These are phyloP conservation scores for Colletotrichum sp. DNA, from an alignment of 2,329 filamentous ascomycete genomes.

Conservation along the genomic window DNA sequence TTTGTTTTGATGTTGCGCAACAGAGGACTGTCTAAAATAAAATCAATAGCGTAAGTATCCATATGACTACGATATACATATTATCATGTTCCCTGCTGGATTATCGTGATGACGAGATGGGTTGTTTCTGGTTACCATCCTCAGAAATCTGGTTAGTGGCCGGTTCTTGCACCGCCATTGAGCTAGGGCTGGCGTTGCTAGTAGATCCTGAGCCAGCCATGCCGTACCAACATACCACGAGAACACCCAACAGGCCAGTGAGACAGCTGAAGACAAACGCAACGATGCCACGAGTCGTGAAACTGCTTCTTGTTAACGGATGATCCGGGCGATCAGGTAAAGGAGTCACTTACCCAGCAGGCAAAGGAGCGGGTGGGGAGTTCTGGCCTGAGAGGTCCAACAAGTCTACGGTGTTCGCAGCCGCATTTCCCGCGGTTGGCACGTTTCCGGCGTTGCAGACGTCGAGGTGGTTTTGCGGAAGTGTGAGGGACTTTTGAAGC, in stretches of 20 bases:
- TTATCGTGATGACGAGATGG: not conserved
- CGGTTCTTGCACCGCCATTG: not conserved
- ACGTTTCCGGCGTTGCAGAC: slow-evolving; percentile 39
- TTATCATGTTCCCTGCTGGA: not conserved
- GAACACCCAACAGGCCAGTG: slow-evolving; percentile 71
- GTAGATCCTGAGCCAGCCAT: slow-evolving; percentile 31
- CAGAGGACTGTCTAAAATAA: not conserved
- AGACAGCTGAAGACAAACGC: slow-evolving; percentile 76
- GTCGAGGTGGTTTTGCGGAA: slow-evolving; percentile 44
- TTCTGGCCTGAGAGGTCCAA: slow-evolving; percentile 47
- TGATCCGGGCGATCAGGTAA: accelerated
- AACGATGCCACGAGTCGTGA: slow-evolving; percentile 73
- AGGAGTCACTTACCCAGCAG: not conserved
- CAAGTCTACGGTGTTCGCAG: slow-evolving; percentile 58
- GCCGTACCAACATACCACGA: slow-evolving; percentile 72
- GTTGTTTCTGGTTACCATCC: not conserved
- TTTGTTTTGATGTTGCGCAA: not conserved
- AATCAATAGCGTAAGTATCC: not conserved
- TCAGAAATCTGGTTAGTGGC: not conserved
- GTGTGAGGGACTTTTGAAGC: slow-evolving; percentile 44
- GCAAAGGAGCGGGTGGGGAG: not conserved
- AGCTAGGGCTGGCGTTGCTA: not conserved
- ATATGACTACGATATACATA: not conserved
- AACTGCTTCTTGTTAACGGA: slow-evolving; percentile 40
- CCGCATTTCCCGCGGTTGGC: slow-evolving; percentile 60